Conservation (phyloP, 352 stramenopile species). For the Phytophthora constricta region DNA sequence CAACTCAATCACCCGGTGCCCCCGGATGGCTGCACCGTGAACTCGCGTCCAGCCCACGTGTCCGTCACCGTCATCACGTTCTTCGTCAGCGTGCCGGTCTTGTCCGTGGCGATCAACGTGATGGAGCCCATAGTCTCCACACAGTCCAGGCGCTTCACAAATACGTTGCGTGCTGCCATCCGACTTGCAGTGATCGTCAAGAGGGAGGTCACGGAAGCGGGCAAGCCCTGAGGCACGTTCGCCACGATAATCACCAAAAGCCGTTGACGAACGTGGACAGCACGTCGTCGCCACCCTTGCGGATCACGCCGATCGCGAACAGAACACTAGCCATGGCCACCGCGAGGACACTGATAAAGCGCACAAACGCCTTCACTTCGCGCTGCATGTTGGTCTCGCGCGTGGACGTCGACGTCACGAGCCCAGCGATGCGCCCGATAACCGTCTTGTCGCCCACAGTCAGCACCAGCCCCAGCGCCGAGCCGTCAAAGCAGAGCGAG, state of each 20-base stretch:
- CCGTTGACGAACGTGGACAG: slow-evolving; percentile 52
- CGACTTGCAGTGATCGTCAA: slow-evolving; percentile 88
- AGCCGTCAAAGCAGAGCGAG: slow-evolving; percentile 55
- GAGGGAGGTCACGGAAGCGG: slow-evolving; percentile 89
- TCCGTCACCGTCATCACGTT: slow-evolving; percentile 69
- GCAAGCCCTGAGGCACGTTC: slow-evolving; percentile 88
- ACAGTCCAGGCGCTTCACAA: slow-evolving; percentile 89
- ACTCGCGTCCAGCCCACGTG: slow-evolving; percentile 46
- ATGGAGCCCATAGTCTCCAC: slow-evolving; percentile 92
- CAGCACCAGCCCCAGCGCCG: slow-evolving; percentile 49
- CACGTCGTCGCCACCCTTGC: slow-evolving; percentile 43
- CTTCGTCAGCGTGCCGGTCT: slow-evolving; percentile 92
- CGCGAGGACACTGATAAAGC: slow-evolving; percentile 49
- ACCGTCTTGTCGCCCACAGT: slow-evolving; percentile 59
- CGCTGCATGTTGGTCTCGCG: slow-evolving; percentile 54
- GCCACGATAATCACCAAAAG: slow-evolving; percentile 65
- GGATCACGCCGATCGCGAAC: slow-evolving; percentile 44
- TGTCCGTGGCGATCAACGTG: slow-evolving; percentile 92
- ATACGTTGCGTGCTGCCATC: slow-evolving; percentile 83
- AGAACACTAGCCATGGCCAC: slow-evolving; percentile 39
- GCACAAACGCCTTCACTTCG: slow-evolving; percentile 54
- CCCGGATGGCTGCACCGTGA: slow-evolving; percentile 34
- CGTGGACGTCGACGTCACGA: slow-evolving; percentile 40
- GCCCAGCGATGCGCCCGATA: slow-evolving; percentile 56
- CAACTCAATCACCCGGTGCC: slow-evolving; percentile 42